phyloP scores from a whole-genome alignment of 2,329 filamentous ascomycete genomes.

The Bertia moriformis region DNA sequence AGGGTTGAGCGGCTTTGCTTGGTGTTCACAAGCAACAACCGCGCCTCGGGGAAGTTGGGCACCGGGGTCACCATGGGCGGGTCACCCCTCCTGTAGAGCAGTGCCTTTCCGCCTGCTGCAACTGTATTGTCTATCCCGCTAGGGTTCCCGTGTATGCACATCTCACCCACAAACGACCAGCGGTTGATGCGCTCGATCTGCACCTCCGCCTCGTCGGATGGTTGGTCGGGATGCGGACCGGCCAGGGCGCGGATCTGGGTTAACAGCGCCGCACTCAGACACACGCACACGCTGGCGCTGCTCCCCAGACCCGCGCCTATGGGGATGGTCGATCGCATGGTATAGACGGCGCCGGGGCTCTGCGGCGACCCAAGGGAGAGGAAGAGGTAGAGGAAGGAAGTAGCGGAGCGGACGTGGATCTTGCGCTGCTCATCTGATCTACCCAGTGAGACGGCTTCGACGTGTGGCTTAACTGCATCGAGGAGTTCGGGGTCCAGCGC shows the following conservation, averaged over 20 bases:
- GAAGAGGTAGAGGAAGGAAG: slow-evolving; percentile 84
- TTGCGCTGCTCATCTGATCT: slow-evolving; percentile 61
- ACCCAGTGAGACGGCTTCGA: slow-evolving; percentile 53
- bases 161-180: slow-evolving; percentile 93
- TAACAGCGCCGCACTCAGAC: slow-evolving; percentile 6
- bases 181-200: slow-evolving; percentile 92
- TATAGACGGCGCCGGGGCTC: slow-evolving; percentile 74
- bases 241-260: slow-evolving; percentile 4
- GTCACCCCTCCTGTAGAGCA: slow-evolving; percentile 72
- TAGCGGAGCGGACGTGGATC: slow-evolving; percentile 69
- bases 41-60: slow-evolving; percentile 81
- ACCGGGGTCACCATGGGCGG: slow-evolving; percentile 65
- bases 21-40: slow-evolving; percentile 79
- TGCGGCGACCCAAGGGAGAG: slow-evolving; percentile 69
- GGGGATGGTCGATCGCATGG: slow-evolving; percentile 39
- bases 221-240: slow-evolving; percentile 19
- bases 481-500: slow-evolving; percentile 71
- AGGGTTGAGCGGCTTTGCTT: slow-evolving; percentile 74
- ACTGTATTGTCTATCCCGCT: slow-evolving; percentile 97
- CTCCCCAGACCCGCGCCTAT: slow-evolving; percentile 6
- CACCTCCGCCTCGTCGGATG: slow-evolving; percentile 57
- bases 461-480: slow-evolving; percentile 65
- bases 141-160: slow-evolving; percentile 94
- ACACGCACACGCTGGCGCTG: slow-evolving; percentile 7
- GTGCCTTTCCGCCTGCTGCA: slow-evolving; percentile 80